Conservation (phyloP, 345 rosid species). For the Carallia pectinifolia region DNA sequence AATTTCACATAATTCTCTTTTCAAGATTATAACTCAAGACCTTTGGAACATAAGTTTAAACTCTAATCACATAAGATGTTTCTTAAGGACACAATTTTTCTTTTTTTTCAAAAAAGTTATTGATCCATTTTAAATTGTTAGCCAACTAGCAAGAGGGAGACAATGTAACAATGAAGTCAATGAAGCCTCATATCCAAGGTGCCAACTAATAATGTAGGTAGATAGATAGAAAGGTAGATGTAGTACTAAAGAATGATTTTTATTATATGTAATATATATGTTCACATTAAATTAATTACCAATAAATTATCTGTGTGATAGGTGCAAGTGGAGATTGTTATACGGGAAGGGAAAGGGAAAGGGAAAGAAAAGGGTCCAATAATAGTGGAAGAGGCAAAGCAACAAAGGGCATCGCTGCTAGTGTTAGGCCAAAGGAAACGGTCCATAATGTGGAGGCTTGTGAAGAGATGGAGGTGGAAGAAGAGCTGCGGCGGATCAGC, state of each 20-base stretch:
- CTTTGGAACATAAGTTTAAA: no score
- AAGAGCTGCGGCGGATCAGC: slow-evolving; percentile 32
- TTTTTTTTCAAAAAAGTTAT: no score
- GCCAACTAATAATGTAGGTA: background rate
- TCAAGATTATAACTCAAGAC: no score
- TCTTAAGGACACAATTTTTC: no score
- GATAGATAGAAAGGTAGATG: no score
- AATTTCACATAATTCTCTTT: no score
- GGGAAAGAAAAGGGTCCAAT: slow-evolving; percentile 67
- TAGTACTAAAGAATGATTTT: no score
- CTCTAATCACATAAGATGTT: no score
- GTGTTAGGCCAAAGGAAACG: slow-evolving; percentile 72
- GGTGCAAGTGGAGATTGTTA: slow-evolving; percentile 61
- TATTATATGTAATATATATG: no score
- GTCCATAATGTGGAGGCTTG: slow-evolving; percentile 53
- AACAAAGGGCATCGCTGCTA: slow-evolving; percentile 53
- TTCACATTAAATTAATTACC: no score
- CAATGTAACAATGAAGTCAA: background rate
- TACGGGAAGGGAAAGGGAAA: slow-evolving; percentile 60
- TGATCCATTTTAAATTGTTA: background rate
- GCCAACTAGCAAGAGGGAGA: background rate
- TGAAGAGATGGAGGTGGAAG: slow-evolving; percentile 52
- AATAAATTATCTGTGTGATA: background rate
- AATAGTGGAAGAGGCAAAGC: slow-evolving; percentile 79
- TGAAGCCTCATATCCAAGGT: background rate